Conservation (phyloP, 2,329 filamentous ascomycete genomes). For the Madurella mycetomatis region DNA sequence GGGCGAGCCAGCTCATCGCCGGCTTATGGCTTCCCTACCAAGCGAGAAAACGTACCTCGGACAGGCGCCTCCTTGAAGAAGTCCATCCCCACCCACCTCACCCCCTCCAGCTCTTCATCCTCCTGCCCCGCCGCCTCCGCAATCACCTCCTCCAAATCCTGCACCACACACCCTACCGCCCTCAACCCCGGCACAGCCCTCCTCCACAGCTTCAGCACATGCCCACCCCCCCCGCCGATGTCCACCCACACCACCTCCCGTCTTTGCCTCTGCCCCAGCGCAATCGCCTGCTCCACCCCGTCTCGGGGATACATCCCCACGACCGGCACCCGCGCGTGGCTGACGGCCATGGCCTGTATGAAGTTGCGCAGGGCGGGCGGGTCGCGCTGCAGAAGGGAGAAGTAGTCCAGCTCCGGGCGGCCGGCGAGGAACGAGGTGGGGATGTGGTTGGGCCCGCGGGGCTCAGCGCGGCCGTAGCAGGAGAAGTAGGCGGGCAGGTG, state of each 20-base stretch:
- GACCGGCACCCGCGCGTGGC: constrained; percentile 24
- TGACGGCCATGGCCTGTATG: constrained; percentile 28
- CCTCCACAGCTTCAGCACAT: constrained; percentile 27
- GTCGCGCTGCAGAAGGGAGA: constrained; percentile 26
- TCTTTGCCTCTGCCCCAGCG: background rate
- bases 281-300: constrained; percentile 18
- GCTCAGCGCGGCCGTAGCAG: constrained; percentile 27
- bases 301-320: constrained; percentile 29
- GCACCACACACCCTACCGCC: constrained; percentile 26
- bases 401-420: constrained; percentile 25
- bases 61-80: constrained; percentile 30
- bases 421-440: constrained; percentile 26
- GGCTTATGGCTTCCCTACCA: no score
- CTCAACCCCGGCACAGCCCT: constrained; percentile 22
- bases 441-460: constrained; percentile 24
- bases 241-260: constrained; percentile 29
- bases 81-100: constrained; percentile 28
- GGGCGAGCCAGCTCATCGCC: no score
- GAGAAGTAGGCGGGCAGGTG: constrained; percentile 27
- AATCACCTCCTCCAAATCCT: constrained; percentile 31
- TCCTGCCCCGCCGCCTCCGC: constrained; percentile 13
- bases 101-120: constrained; percentile 21
- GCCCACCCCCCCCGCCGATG: constrained; percentile 31
- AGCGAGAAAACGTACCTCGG: constrained; percentile 20
- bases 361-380: constrained; percentile 23